Conservation (phyloP, 352 stramenopile species). For the Globisporangium carolinianum region DNA sequence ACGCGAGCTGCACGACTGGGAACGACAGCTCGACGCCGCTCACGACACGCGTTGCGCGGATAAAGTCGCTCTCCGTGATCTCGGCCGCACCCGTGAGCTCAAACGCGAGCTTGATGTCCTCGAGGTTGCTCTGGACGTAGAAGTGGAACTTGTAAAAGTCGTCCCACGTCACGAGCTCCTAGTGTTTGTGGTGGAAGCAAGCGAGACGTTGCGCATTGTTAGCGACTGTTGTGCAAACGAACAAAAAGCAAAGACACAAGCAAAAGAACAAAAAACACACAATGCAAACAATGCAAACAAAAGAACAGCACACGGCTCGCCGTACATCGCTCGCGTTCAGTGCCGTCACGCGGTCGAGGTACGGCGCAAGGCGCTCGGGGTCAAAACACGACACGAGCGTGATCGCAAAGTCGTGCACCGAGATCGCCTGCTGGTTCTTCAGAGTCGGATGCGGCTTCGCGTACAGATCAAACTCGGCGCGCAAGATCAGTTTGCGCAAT, state of each 20-base stretch:
- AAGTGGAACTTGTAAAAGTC: slow-evolving; percentile 76
- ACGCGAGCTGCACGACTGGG: slow-evolving; percentile 63
- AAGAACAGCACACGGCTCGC: background rate
- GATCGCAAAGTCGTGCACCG: slow-evolving; percentile 72
- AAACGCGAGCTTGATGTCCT: slow-evolving; percentile 68
- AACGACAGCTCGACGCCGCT: slow-evolving; percentile 59
- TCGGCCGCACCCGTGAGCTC: slow-evolving; percentile 55
- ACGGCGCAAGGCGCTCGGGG: slow-evolving; percentile 48
- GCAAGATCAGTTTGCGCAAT: slow-evolving; percentile 53
- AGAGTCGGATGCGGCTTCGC: slow-evolving; percentile 29
- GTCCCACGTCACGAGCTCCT: slow-evolving; percentile 60
- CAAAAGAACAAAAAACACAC: background rate
- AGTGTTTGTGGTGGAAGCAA: background rate
- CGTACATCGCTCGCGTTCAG: slow-evolving; percentile 53
- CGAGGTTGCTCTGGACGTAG: slow-evolving; percentile 58
- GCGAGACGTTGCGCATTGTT: background rate
- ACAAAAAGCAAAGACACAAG: background rate
- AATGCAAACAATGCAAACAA: background rate
- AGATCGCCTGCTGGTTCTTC: slow-evolving; percentile 41
- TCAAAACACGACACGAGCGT: slow-evolving; percentile 72
- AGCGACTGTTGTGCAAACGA: background rate
- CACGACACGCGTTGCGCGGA: slow-evolving; percentile 53
- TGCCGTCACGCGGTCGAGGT: slow-evolving; percentile 49
- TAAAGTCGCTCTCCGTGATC: slow-evolving; percentile 74
- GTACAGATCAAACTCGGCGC: slow-evolving; percentile 70